A percentile compares a stretch with the other conserved stretches of the same genome.
phyloP scores from a whole-genome alignment of 192 early-diverging fungal species.

The Backusella macrospora region DNA sequence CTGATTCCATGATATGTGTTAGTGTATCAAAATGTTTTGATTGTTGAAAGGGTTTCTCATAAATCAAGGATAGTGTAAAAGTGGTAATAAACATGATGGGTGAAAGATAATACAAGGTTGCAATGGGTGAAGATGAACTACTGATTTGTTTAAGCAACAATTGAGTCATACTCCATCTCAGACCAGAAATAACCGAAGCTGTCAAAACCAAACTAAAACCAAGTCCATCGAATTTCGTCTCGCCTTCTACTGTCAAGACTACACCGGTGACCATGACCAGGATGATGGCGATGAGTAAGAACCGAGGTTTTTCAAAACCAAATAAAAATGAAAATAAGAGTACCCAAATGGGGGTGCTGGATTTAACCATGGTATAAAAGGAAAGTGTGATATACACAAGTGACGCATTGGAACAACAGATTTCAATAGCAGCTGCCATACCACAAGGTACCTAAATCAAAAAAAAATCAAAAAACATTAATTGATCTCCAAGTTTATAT shows the following conservation, averaged over 20 bases:
- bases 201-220: constrained; percentile 61
- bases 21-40: constrained; percentile 60
- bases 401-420: constrained; percentile 79
- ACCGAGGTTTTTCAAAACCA: constrained; percentile 68
- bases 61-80: constrained; percentile 52
- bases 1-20: constrained; percentile 41
- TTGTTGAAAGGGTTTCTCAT: constrained; percentile 59
- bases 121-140: constrained; percentile 62
- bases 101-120: constrained; percentile 73
- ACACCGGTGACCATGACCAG: constrained; percentile 76
- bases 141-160: constrained; percentile 71
- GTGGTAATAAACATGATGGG: constrained; percentile 79
- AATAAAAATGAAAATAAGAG: constrained; percentile 84
- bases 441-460: constrained; percentile 49
- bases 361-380: constrained; percentile 86
- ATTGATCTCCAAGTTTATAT: neutral
- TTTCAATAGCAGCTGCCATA: constrained; percentile 78
- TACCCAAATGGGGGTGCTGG: constrained; percentile 67
- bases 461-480: too few relatives aligned
- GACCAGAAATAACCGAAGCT: constrained; percentile 76
- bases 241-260: constrained; percentile 71
- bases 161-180: constrained; percentile 84
- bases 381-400: constrained; percentile 80
- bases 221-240: constrained; percentile 61
- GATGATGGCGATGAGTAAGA: constrained; percentile 66